Evolutionary conservation across 2,329 filamentous ascomycete genomes (phyloP), one percentile per base, ranked within the genome.

Genomic region (Exophiala oligosperma): DNA sequence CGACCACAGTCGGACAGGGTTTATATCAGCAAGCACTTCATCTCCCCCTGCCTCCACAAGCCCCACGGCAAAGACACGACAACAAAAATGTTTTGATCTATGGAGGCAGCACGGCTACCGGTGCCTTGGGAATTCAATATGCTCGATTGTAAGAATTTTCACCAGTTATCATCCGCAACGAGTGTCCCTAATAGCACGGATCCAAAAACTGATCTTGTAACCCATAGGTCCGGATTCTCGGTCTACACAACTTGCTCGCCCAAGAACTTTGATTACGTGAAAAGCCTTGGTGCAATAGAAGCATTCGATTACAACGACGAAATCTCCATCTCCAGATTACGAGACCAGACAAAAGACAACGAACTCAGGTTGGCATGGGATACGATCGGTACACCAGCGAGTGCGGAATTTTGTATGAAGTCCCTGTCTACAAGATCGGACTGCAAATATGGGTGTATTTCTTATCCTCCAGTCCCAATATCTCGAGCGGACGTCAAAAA

Each of bases 251-350:
- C 76, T 0, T 71, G 72, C 1, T 73, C 72, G 3, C 68, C 67
- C 3, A 71, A 68, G 35, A 81, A 82, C 65, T 75, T 77, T n/a
- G 73, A 73, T 0, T 73, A 73, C 52, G 65, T 78, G 11, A 76
- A 74, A 62, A 60, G 62, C 9, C 73, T 81, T 0, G 80, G 80
- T 0, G 78, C 77, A 1, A 68, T 62, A 4, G 61, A 71, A 1
- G 74, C 75, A 0, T 78, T 79, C 44, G 78, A 81, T 60, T 81
- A 81, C 65, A 81, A 47, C n/a, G 70, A 71, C 1, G 53, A 67
- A 2, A 65, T 63, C 3, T 67, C 68, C 12, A 69, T 61, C 1
- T 56, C 65, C 4, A 66, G 70, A 2, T 73, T 75, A 37, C 66
- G 67, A n/a, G 38, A 65, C 7, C 62, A 61, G 4, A 73, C 71